A percentile compares a stretch with the other conserved stretches of the same genome.
These are phyloP conservation scores for Arctium lappa DNA, from an alignment of 129 eudicot genomes.

Conservation along the genomic window DNA sequence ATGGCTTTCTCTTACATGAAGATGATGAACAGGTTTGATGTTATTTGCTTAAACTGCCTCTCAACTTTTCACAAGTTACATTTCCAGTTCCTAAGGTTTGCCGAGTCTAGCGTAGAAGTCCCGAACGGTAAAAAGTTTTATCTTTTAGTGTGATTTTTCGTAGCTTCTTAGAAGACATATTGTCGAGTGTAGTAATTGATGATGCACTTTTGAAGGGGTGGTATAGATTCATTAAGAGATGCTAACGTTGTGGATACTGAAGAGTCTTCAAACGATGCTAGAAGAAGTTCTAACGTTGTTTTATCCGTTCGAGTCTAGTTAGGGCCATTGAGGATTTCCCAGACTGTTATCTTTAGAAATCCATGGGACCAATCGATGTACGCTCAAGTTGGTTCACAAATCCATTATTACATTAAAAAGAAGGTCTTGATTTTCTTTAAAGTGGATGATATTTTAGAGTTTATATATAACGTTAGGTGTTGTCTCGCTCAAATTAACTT, in stretches of 20 bases:
- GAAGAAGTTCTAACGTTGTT: neutral
- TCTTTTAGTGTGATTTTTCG: too few relatives aligned
- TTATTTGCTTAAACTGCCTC: neutral
- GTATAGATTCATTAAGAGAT: neutral
- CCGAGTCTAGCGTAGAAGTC: neutral
- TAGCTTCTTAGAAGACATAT: too few relatives aligned
- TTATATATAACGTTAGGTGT: neutral
- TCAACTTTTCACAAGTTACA: neutral
- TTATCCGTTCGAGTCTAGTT: neutral
- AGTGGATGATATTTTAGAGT: neutral
- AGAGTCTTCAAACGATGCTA: too few relatives aligned
- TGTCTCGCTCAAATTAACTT: neutral
- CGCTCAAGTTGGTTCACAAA: neutral
- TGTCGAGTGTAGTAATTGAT: neutral
- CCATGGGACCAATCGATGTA: neutral
- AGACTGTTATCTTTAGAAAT: neutral
- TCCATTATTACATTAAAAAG: neutral
- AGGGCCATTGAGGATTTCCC: neutral
- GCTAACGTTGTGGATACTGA: neutral
- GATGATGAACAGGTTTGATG: constrained; percentile 36
- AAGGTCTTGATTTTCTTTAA: neutral
- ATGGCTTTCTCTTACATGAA: constrained; percentile 35
- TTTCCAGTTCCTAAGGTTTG: neutral
- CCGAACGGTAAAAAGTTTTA: neutral
- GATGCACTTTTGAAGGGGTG: neutral